These are phyloP conservation scores for Candida oleophila DNA, from an alignment of 805 yeast genomes.

Conservation along the genomic window DNA sequence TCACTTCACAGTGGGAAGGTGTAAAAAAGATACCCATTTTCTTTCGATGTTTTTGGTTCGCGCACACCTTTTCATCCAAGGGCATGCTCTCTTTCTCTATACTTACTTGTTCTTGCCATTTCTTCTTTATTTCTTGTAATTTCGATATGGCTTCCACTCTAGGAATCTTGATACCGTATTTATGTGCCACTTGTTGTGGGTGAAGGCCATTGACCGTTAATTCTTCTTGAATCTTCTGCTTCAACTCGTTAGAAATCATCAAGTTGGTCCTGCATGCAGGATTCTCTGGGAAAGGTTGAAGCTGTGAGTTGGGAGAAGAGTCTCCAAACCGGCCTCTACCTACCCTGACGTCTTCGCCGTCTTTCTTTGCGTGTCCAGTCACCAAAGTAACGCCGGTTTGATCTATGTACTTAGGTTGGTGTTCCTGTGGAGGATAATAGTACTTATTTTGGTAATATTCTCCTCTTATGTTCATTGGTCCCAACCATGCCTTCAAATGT, in stretches of 20 bases:
- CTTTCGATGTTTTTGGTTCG: too few species aligned
- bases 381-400: conserved; percentile 44
- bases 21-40: too few species aligned
- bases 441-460: conserved; percentile 77
- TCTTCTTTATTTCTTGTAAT: conserved; percentile 62
- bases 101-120: conserved; percentile 63
- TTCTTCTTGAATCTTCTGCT: conserved; percentile 58
- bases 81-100: conserved; percentile 11
- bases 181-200: conserved; percentile 72
- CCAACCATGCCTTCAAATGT: conserved; percentile 72
- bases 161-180: conserved; percentile 76
- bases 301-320: conserved; percentile 8
- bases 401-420: conserved; percentile 69
- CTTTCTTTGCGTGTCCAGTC: background rate
- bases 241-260: conserved; percentile 57
- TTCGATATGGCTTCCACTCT: conserved; percentile 86
- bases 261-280: conserved; percentile 65
- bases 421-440: conserved; percentile 63
- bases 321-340: conserved; percentile 6
- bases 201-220: conserved; percentile 51
- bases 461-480: conserved; percentile 82
- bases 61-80: too few species aligned
- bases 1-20: too few species aligned
- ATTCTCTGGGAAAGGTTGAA: conserved; percentile 84
- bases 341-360: background rate